Percentiles rank a stretch among this genome's conserved stretches.
Evolutionary conservation across 2,329 filamentous ascomycete genomes (phyloP).

Genomic region (Pyricularia pennisetigena): DNA sequence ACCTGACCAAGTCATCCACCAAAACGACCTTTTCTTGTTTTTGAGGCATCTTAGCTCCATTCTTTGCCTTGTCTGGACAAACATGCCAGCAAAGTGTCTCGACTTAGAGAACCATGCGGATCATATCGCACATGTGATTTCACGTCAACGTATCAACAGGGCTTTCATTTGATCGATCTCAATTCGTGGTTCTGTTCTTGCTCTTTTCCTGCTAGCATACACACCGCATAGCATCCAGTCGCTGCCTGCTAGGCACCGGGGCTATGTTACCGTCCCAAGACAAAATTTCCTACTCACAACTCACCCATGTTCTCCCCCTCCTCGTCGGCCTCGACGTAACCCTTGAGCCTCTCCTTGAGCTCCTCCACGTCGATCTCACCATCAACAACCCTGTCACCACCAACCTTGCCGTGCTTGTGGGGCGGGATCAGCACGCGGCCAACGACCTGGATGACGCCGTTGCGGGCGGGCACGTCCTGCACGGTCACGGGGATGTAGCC

Average conservation of each 20-base stretch:
- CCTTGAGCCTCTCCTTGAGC: slow-evolving; percentile 43
- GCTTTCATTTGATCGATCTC: neutral
- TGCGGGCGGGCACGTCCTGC: slow-evolving; percentile 61
- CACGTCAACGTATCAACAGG: neutral
- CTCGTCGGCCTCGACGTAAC: slow-evolving; percentile 26
- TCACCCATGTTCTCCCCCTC: slow-evolving; percentile 4
- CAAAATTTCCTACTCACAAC: neutral
- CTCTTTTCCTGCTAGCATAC: neutral
- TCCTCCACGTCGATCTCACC: slow-evolving; percentile 50
- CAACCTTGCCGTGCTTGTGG: slow-evolving; percentile 32
- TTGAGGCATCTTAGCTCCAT: too few relatives aligned
- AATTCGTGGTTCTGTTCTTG: neutral
- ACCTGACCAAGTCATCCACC: too few relatives aligned
- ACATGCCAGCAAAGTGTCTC: too few relatives aligned
- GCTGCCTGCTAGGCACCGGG: neutral
- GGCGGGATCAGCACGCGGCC: slow-evolving; percentile 68
- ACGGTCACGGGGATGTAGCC: slow-evolving; percentile 56
- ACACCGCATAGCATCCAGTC: neutral
- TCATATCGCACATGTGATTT: neutral
- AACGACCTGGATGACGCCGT: slow-evolving; percentile 77
- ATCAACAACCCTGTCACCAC: slow-evolving; percentile 19
- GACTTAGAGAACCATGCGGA: too few relatives aligned
- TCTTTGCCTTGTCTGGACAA: too few relatives aligned
- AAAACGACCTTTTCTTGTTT: too few relatives aligned
- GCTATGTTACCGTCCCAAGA: neutral